Evolutionary conservation across 2,329 filamentous ascomycete species (phyloP), one percentile per base, ranked within the genome.

Genomic region (Aspergillus ochraceoroseus): DNA sequence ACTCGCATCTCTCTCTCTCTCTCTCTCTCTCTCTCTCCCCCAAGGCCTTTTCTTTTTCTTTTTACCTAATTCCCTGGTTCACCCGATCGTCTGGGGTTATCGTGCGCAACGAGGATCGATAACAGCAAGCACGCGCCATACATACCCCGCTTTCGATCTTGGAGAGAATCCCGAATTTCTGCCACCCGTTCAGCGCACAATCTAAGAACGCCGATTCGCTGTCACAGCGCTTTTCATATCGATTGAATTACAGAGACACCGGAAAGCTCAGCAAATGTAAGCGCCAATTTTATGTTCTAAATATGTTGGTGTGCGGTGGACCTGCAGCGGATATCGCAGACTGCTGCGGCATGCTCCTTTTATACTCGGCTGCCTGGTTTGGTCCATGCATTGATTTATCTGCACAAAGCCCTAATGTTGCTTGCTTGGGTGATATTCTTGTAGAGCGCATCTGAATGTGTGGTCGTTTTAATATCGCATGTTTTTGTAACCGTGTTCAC

Each of bases 141-240:
- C 33, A 38, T 49, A 49, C 47, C 47, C 47, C 44, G 47, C 47
- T 47, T 47, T 39, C 32, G 32, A 42, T 35, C 33, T 31, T 32
- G 26, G 35, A 36, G 38, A 27, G 32, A 9, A 23, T 44, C 33
- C 27, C 31, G 30, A 38, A 27, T 38, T 26, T 15, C 37, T 32
- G 13, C 14, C 19, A 25, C 25, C 20, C 32, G 25, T 27, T 34
- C 34, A 41, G 17, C 32, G 35, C 27, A 27, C 43, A 26, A 20
- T 15, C 40, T 18, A 23, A 41, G 33, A 37, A 38, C 36, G 32
- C 33, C 18, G 17, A 28, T 25, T 44, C 14, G 32, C 35, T 43
- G 26, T 27, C 6, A 14, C 15, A 32, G 20, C 32, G 26, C 14
- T 11, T 14, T 20, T 25, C 9, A 7, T 22, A 39, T 27, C 29